Evolutionary conservation across 1,139 yeast species (phyloP), one percentile per base, ranked within the genome.

Genomic region (Debaryomyces subglobosus): DNA sequence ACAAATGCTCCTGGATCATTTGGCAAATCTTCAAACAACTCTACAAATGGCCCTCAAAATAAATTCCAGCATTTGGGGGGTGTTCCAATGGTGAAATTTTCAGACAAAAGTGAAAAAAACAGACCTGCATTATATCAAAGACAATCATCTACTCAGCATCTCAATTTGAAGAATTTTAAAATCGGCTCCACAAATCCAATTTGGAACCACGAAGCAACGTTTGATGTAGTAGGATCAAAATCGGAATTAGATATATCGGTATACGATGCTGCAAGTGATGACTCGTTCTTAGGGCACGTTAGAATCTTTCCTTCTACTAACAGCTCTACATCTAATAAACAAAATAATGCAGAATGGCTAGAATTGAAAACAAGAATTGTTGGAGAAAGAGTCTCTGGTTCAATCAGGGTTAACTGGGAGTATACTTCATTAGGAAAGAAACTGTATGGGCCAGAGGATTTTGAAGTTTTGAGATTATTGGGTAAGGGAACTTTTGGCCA

Each of bases 401-500:
- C 86, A 47, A 83, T 94, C 50, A 82, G 83, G 57, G 82, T 92
- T 48, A 79, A 81, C 55, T 82, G 92, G 79, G 85, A 84, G 52
- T 92, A 86, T 65, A 82, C 87, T 45, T 77, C 83, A 35, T 56
- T 67, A 37, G 85, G 88, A 36, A 85, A 86, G 65, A 82, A 84
- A 57, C 89, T 86, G 57, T 90, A 86, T 62, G 96, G 97, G 1
- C 98, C 98, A 5, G 86, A 86, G 50, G 97, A 94, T 70, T 94
- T 94, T 67, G 97, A 92, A 63, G 89, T 92, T 16, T 80, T 94
- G 59, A 79, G 96, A 61, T 75, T 94, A 47, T 77, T 94, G 53
- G 99, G 99, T 52, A 91, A 90, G 64, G 99, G 99, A 45, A 94
- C 98, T 0, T 94, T 94, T 75, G 99, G 99, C 29, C 96, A 89